Percentiles rank a stretch among this genome's conserved stretches.
These are phyloP conservation scores for Syzygium aromaticum DNA, from an alignment of 345 rosid genomes.

Conservation along the genomic window DNA sequence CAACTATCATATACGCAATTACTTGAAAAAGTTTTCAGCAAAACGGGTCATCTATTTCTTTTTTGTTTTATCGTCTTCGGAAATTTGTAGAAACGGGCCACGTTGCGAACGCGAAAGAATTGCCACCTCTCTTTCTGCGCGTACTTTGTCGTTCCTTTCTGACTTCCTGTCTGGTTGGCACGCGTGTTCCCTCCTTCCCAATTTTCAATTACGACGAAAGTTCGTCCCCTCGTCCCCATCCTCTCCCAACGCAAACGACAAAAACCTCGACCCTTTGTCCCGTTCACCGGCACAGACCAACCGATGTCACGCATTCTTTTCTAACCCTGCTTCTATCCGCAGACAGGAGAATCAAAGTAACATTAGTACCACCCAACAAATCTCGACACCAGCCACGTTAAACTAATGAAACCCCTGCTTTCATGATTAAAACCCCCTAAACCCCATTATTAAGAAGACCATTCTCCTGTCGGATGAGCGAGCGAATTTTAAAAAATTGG, in stretches of 20 bases:
- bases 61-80: neutral
- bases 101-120: neutral
- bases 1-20: neutral
- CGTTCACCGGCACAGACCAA: neutral
- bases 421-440: neutral
- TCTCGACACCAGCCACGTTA: neutral
- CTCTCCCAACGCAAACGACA: neutral
- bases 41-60: neutral
- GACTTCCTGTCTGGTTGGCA: neutral
- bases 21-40: neutral
- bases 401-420: neutral
- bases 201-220: neutral
- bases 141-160: neutral
- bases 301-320: neutral
- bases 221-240: neutral
- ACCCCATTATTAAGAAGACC: neutral
- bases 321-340: neutral
- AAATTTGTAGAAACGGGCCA: neutral
- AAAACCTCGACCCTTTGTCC: neutral
- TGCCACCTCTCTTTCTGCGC: neutral
- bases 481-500: neutral
- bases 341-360: neutral
- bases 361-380: neutral
- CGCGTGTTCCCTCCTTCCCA: neutral
- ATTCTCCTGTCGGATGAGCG: neutral